Base-by-base conservation (phyloP, 768 basidiomycete species). In the Gyrodon lividus region DNA sequence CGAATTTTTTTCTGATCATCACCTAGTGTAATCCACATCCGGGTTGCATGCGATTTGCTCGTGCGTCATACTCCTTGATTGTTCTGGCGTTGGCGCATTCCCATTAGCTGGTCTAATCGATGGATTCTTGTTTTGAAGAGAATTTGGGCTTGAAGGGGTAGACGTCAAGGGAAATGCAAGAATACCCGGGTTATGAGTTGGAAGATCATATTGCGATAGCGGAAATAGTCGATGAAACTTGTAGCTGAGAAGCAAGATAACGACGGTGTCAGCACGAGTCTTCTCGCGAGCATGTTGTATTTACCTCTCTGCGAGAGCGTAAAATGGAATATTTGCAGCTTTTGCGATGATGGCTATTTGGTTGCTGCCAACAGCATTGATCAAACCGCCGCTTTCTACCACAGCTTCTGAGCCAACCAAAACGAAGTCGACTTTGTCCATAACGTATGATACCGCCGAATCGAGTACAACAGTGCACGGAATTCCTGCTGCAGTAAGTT, bases 331-430 rank as follows among this genome's bases (percentile, higher is more conserved):
- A 63, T 92, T 90, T 50, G 89, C 82, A 34, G 92, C 88, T 69
- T 92, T 92, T 47, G 97, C 96, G 50, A 98, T 91, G 64, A 97
- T 88, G 4, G 97, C 96, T 60, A 98, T 93, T 72, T 97, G 93
- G 70, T 92, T 94, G 62, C 93, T 93, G 37, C 96, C 96, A 33
- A 98, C 89, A 46, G 89, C 91, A 65, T 94, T 94, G 59, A 95
- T 83, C 54, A 92, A 73, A 4, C 94, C 92, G 39, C 97, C 97
- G 56, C 90, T 93, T 71, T 98, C 97, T 5, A 97, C 96, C 23
- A 99, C 95, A 7, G 95, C 97, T 74, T 99, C 97, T 35, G 94
- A 94, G 28, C 97, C 97, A 35, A 98, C 94, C 43, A 99, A 80
- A 44, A 96, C 89, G 67, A 96, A 89, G 69, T 96, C 92, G 17